Evolutionary conservation across 441 rosid species (phyloP), one percentile per base, ranked within the genome.

Genomic region (Aleurites moluccanus): DNA sequence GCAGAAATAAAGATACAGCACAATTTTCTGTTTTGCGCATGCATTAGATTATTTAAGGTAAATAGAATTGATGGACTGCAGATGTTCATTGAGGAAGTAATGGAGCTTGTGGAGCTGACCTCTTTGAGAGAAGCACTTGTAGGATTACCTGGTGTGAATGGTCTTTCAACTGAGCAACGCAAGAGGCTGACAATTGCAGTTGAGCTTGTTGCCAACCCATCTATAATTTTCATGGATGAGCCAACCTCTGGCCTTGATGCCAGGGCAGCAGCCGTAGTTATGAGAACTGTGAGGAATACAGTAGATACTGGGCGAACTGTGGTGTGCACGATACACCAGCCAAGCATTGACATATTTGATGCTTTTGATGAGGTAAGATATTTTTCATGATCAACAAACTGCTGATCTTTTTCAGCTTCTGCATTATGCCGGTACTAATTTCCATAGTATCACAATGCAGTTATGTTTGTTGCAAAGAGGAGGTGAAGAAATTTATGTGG

Each of bases 181-280:
- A 90, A 90, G 79, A 82, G 94, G 88, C 73, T 90, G 68, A 90
- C 94, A 0, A 85, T 88, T 67, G 94, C 94, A 27, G 91, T 90
- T 53, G 94, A 90, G 77, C 92, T 90, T 15, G 90, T 90, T 44
- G 90, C 92, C 49, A 90, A 90, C 72, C 92, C 92, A 25, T 88
- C 88, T 6, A 88, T 90, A 74, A 86, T 88, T 75, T 90, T 83
- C 75, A 85, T 85, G 92, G 84, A 86, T 45, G 92, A 90, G 72
- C 94, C 94, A 40, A 90, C 94, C 40, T 90, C 94, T 16, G 94
- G 92, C 56, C 86, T 90, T 20, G 94, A 90, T 86, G 93, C 93
- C 23, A 83, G 93, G 67, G 93, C 93, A 9, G 93, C 93, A 33
- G 93, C 91, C 49, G 85, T 89, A 52, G 93, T 89, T 27, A 89